Percentiles rank a stretch among this genome's conserved stretches.
These are phyloP conservation scores for Pichia eremophila DNA, from an alignment of 805 yeast genomes.

Conservation along the genomic window DNA sequence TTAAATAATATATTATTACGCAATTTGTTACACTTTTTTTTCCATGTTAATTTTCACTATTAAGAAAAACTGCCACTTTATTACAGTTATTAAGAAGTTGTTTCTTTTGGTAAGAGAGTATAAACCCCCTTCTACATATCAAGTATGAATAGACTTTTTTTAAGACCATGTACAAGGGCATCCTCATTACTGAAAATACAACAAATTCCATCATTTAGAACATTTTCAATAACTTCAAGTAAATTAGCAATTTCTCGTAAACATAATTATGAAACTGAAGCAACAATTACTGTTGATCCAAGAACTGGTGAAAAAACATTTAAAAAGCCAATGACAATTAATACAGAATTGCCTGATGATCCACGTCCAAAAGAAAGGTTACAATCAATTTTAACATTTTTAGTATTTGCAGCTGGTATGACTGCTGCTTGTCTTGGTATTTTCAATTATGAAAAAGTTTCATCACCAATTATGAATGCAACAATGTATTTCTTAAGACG, in stretches of 20 bases:
- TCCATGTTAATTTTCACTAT: too few species aligned
- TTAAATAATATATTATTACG: too few species aligned
- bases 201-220: background rate
- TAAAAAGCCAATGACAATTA: constrained; percentile 48
- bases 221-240: background rate
- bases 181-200: background rate
- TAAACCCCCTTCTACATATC: too few species aligned
- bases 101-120: too few species aligned
- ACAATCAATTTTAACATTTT: constrained; percentile 32
- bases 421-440: constrained; percentile 51
- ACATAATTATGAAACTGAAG: constrained; percentile 16
- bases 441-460: constrained; percentile 87
- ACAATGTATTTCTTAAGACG: constrained; percentile 80
- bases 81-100: too few species aligned
- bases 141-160: background rate
- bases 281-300: constrained; percentile 15
- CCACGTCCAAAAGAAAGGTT: constrained; percentile 41
- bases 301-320: constrained; percentile 15
- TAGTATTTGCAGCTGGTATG: constrained; percentile 44
- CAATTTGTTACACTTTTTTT: too few species aligned
- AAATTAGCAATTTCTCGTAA: constrained; percentile 1
- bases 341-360: constrained; percentile 79
- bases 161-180: background rate
- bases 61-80: too few species aligned
- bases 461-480: constrained; percentile 81